phyloP scores from a whole-genome alignment of 495 filamentous ascomycete species.

The Podospora sp. region DNA sequence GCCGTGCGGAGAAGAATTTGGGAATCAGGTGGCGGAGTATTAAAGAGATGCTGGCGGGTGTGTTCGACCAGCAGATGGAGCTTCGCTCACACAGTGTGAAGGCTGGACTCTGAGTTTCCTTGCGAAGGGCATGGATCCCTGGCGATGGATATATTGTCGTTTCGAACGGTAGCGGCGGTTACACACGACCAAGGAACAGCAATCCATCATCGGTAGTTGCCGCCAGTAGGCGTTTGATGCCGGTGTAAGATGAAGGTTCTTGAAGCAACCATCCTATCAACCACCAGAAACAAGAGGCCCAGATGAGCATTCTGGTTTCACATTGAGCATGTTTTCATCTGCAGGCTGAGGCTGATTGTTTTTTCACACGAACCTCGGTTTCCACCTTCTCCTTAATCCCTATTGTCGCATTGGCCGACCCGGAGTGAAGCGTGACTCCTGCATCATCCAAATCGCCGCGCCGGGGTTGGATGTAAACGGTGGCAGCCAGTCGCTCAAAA shows the following conservation, averaged over 20 bases:
- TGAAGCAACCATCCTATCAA: too few species aligned
- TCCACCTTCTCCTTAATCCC: too few species aligned
- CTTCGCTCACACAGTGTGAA: neutral
- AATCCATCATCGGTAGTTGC: neutral
- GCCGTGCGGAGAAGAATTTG: conserved; percentile 31
- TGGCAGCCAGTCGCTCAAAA: neutral
- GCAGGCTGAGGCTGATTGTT: too few species aligned
- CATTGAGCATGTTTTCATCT: too few species aligned
- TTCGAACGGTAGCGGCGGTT: neutral
- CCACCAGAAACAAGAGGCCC: too few species aligned
- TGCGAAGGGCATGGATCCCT: neutral
- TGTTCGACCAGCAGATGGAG: conserved; percentile 44
- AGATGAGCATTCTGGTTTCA: too few species aligned
- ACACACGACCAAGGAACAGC: neutral
- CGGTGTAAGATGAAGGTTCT: neutral
- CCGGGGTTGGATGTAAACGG: neutral
- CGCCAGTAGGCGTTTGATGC: neutral
- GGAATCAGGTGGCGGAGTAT: conserved; percentile 40
- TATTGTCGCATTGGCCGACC: neutral
- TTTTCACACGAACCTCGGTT: too few species aligned
- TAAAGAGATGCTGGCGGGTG: conserved; percentile 38
- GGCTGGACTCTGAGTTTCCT: neutral
- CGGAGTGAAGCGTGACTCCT: too few species aligned
- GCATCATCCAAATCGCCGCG: too few species aligned
- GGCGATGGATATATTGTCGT: too few species aligned